Percentiles rank a stretch among this genome's conserved stretches.
Conservation (phyloP, 2,329 filamentous ascomycete species). For the Xylaria digitata region DNA sequence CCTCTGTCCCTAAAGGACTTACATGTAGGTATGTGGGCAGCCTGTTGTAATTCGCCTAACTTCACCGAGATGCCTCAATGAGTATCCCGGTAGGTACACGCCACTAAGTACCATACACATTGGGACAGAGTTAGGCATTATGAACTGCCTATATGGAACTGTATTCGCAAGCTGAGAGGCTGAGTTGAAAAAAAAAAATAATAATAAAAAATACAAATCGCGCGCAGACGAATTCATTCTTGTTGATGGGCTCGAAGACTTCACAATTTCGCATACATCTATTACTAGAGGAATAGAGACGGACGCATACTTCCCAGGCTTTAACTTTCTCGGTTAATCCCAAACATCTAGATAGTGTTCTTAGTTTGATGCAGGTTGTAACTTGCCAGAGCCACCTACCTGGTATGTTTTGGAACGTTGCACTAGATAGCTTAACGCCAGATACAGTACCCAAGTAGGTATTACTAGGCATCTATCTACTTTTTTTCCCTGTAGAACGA, state of each 20-base stretch:
- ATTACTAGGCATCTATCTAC: neutral
- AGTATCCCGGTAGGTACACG: slow-evolving; percentile 30
- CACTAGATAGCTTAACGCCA: slow-evolving; percentile 7
- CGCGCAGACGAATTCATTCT: too few species aligned
- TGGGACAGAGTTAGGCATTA: neutral
- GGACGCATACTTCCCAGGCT: too few species aligned
- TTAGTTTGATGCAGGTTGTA: neutral
- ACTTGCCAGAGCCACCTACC: neutral
- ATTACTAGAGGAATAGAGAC: too few species aligned
- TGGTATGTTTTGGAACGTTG: slow-evolving; percentile 23
- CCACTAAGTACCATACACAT: slow-evolving; percentile 17
- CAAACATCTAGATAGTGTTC: too few species aligned
- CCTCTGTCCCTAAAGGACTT: neutral
- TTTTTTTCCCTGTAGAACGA: neutral
- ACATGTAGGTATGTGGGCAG: slow-evolving; percentile 20
- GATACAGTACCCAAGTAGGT: neutral
- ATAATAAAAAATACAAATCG: too few species aligned
- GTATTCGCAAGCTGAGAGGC: slow-evolving; percentile 16
- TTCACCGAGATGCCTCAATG: slow-evolving; percentile 40
- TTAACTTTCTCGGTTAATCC: too few species aligned
- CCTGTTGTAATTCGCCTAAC: slow-evolving; percentile 27
- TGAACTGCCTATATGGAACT: neutral
- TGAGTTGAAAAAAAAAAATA: slow-evolving; percentile 12
- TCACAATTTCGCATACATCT: too few species aligned
- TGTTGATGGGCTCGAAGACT: too few species aligned